These are phyloP conservation scores for Lentinus brumalis DNA, from an alignment of 768 basidiomycete species.

Conservation along the genomic window DNA sequence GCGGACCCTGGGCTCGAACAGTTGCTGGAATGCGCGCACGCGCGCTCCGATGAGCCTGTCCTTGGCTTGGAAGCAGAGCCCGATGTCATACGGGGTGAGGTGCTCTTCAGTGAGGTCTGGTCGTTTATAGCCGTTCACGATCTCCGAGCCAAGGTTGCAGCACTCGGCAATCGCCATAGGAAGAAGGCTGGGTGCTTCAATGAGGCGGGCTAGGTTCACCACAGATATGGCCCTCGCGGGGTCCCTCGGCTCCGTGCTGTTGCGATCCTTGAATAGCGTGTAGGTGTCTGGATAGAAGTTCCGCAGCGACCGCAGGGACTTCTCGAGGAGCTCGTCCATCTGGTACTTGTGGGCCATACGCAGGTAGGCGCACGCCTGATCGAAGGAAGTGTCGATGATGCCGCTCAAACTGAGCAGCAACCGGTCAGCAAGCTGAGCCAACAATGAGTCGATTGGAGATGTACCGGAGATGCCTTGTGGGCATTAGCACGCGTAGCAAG, in stretches of 20 bases:
- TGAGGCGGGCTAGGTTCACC: slow-evolving; percentile 14
- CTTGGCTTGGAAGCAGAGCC: background rate
- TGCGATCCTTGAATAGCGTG: background rate
- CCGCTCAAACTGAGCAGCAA: too few relatives aligned
- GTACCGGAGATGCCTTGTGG: background rate
- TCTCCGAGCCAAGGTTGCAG: background rate
- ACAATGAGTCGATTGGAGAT: background rate
- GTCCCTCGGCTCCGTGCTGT: background rate
- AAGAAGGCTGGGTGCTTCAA: background rate
- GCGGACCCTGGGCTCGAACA: background rate
- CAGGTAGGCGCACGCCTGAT: too few relatives aligned
- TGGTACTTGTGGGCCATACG: too few relatives aligned
- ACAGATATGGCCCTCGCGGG: background rate
- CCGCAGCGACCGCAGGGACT: too few relatives aligned
- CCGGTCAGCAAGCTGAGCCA: too few relatives aligned
- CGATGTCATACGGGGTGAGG: background rate
- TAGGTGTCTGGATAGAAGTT: too few relatives aligned
- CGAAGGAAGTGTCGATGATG: too few relatives aligned
- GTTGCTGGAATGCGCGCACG: background rate
- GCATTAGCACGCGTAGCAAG: background rate
- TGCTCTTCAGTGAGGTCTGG: background rate
- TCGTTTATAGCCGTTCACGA: slow-evolving; percentile 1
- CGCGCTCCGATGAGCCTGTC: background rate
- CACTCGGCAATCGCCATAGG: slow-evolving; percentile 1
- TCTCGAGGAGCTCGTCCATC: too few relatives aligned